Base-by-base conservation (phyloP, 352 stramenopile genomes). In the Phytopythium oedochilum region DNA sequence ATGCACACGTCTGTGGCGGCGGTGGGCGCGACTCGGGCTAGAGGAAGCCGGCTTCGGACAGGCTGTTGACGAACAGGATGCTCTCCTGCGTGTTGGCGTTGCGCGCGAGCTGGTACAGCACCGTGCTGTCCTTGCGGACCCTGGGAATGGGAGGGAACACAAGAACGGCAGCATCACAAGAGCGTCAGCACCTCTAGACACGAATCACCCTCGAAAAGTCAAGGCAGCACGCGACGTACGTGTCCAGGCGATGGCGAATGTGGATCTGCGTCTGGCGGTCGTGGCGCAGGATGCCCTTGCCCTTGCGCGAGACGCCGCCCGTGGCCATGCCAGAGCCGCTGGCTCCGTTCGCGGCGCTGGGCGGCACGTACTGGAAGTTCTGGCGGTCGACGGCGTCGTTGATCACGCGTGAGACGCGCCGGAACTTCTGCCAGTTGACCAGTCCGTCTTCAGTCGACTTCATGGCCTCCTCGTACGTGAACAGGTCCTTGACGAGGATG, bases 71-170 rank as follows among this genome's bases (percentile, higher is more conserved):
- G 64, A 94, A 94, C 66, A 92, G 61, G 63, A 93, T 90, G 45
- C 83, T 92, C 61, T 95, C 86, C 56, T 95, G 82, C 22, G 79
- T 92, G 57, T 95, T 95, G 47, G 86, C 86, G 35, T 94, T 91
- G 43, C 83, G 85, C 22, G 86, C 83, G 25, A 92, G 61, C 54
- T 90, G 84, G 66, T 92, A 92, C 29, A 95, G 55, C 63, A 94
- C 86, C 4, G 77, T 77, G 61, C 77, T 89, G 53, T 92, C 75
- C 67, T 95, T 94, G 26, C 83, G 77, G 40, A 95, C 86, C 23
- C 85, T 94, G 60, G 25, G 22, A 29, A 60, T 45, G n/a, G 40
- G 54, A 68, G 48, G 29, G 29, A 39, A n/a, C 28, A 49, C n/a
- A 51, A n/a, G 35, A 60, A 61, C 46, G 48, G 55, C 35, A 25